Evolutionary conservation across 2,329 filamentous ascomycete species (phyloP).

Genomic region (Colletotrichum magnum): DNA sequence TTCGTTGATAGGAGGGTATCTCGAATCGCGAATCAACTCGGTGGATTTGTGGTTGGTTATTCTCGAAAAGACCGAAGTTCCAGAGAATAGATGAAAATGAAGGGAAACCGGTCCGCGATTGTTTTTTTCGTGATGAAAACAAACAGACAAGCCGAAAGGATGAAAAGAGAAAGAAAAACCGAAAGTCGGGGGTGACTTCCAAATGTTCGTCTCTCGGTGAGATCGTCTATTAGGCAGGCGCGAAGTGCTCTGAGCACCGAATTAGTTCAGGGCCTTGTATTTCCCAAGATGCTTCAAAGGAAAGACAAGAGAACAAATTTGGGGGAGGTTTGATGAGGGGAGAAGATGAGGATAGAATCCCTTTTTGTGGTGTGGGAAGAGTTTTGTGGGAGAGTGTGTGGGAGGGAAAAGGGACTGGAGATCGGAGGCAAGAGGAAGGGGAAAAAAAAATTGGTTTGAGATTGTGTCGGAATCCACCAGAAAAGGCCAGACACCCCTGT

Average conservation of each 20-base stretch:
- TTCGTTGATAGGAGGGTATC: conserved; percentile 32
- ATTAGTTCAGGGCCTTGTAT: conserved; percentile 43
- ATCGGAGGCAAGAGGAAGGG: conserved; percentile 49
- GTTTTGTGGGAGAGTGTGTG: conserved; percentile 43
- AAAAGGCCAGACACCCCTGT: conserved; percentile 48
- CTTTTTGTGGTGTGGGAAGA: conserved; percentile 48
- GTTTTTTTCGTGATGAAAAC: conserved; percentile 38
- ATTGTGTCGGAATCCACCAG: conserved; percentile 46
- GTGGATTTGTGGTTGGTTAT: conserved; percentile 40
- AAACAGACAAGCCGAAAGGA: conserved; percentile 41
- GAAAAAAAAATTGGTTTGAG: conserved; percentile 53
- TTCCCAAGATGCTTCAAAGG: conserved; percentile 62
- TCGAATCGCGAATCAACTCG: conserved; percentile 25
- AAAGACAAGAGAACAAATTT: conserved; percentile 58
- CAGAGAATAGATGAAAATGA: conserved; percentile 40
- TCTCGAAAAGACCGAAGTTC: conserved; percentile 47
- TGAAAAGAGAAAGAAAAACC: conserved; percentile 41
- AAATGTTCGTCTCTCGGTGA: conserved; percentile 46
- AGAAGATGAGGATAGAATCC: conserved; percentile 45
- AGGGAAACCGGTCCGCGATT: conserved; percentile 40
- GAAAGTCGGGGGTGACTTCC: conserved; percentile 47
- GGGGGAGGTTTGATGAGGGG: conserved; percentile 42
- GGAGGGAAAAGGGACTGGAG: conserved; percentile 46
- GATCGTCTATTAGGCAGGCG: conserved; percentile 48
- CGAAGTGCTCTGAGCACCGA: conserved; percentile 40